Evolutionary conservation across 2,329 filamentous ascomycete genomes (phyloP), one percentile per base, ranked within the genome.

Genomic region (Colletotrichum falcatum): DNA sequence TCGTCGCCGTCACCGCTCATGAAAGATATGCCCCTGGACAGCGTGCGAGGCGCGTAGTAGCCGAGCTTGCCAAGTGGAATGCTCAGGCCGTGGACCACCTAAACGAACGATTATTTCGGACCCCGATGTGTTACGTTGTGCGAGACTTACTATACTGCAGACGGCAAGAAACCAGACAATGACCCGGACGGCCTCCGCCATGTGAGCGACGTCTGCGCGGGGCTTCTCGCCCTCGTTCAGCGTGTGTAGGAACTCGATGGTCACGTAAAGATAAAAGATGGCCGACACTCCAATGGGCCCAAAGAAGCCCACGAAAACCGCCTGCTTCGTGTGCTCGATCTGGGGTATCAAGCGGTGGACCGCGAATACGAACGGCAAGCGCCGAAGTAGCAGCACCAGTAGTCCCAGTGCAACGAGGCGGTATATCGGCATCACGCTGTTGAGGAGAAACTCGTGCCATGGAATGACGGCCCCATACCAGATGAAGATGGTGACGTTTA

Each of bases 211-310:
- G 77, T 97, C 94, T 44, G 86, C 83, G 35, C 93, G 86, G 18
- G 88, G 81, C 39, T 86, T 77, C 0, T 88, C 90, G 62, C 92
- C 83, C 9, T 89, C 87, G 0, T 85, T 88, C n/a, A 89, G 76
- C 2, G 70, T 81, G 37, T 79, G 81, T 60, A 98, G 83, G 71
- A 95, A 97, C 30, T 97, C 93, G 1, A 93, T 80, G 49, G 88
- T 91, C 72, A 97, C 85, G 76, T 94, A 97, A 7, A 98, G 86
- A 78, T 98, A 97, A 78, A 97, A 98, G 26, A 97, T 88, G 1
- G 94, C 95, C 20, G 93, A 94, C 1, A 97, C 94, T 3, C 95
- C 94, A 66, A 98, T 95, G 0, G 95, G 95, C 0, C 95, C 95
- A 74, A 98, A 98, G 83, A 97, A 97, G 0, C 95, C 95, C 9